Percentiles rank a stretch among this genome's conserved stretches.
Evolutionary conservation across 495 filamentous ascomycete species (phyloP).

Genomic region (Penicillium macrosclerotiorum): DNA sequence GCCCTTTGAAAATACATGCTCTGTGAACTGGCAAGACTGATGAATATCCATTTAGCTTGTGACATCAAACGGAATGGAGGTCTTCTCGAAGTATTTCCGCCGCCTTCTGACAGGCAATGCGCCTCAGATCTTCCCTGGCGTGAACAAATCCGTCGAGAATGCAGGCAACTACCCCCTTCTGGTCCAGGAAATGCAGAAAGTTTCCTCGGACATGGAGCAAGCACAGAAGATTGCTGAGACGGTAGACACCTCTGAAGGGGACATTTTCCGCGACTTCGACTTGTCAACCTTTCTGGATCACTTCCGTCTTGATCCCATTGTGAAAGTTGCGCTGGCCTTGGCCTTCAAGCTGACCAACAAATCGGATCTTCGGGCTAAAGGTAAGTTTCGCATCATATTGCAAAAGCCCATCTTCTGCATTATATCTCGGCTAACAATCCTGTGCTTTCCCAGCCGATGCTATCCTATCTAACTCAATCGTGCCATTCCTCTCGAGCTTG

Average conservation of each 20-base stretch:
- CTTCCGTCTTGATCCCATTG: constrained; percentile 83
- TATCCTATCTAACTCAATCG: constrained; percentile 71
- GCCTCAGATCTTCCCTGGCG: constrained; percentile 75
- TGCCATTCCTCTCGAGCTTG: constrained; percentile 70
- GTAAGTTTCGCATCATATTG: constrained; percentile 45
- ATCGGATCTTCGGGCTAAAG: constrained; percentile 82
- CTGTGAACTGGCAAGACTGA: too few relatives aligned
- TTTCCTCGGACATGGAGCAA: constrained; percentile 74
- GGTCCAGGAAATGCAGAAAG: constrained; percentile 79
- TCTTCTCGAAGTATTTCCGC: constrained; percentile 87
- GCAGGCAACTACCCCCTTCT: constrained; percentile 78
- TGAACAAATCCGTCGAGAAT: constrained; percentile 67
- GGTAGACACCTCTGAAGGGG: constrained; percentile 80
- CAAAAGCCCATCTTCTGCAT: neutral
- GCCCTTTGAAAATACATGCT: too few relatives aligned
- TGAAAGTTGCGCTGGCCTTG: constrained; percentile 84
- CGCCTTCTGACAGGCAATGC: constrained; percentile 83
- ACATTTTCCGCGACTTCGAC: constrained; percentile 93
- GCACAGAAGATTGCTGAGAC: constrained; percentile 89
- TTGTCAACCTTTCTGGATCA: constrained; percentile 89
- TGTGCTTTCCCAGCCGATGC: constrained; percentile 64
- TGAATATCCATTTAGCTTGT: constrained; percentile 59
- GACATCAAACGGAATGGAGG: constrained; percentile 96
- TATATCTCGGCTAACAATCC: constrained; percentile 19
- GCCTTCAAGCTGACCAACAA: constrained; percentile 80